Conservation (phyloP, 179 eudicot genomes). For the Beta corolliflora region DNA sequence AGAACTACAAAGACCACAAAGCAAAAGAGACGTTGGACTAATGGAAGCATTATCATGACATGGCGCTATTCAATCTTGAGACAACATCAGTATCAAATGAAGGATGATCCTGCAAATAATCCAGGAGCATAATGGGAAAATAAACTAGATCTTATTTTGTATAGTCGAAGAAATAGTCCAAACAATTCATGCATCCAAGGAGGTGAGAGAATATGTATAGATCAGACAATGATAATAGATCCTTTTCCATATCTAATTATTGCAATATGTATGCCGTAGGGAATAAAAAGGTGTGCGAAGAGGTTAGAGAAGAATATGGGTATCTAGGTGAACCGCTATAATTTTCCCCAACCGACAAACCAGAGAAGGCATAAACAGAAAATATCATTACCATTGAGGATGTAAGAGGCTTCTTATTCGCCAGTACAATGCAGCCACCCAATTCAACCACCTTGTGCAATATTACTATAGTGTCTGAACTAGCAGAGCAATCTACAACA, state of each 20-base stretch:
- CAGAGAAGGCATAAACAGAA: neutral
- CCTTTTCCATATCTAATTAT: neutral
- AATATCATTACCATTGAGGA: slow-evolving; percentile 63
- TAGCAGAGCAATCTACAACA: slow-evolving; percentile 91
- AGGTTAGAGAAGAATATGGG: neutral
- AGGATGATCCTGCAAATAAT: neutral
- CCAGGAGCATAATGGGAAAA: neutral
- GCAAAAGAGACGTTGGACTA: neutral
- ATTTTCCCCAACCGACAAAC: neutral
- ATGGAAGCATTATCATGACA: neutral
- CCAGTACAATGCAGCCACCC: slow-evolving; percentile 80
- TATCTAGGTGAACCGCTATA: neutral
- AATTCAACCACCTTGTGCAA: slow-evolving; percentile 54
- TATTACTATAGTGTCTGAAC: slow-evolving; percentile 66
- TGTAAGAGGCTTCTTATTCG: slow-evolving; percentile 95
- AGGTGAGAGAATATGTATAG: neutral
- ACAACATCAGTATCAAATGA: neutral
- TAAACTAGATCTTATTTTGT: neutral
- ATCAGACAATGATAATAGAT: neutral
- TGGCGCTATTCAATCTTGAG: neutral
- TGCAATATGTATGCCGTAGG: neutral
- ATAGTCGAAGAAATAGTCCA: neutral
- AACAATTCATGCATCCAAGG: neutral
- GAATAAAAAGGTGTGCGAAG: neutral
- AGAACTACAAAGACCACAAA: slow-evolving; percentile 1